phyloP scores from a whole-genome alignment of 352 stramenopile species.

The Elongisporangium prolatum region DNA sequence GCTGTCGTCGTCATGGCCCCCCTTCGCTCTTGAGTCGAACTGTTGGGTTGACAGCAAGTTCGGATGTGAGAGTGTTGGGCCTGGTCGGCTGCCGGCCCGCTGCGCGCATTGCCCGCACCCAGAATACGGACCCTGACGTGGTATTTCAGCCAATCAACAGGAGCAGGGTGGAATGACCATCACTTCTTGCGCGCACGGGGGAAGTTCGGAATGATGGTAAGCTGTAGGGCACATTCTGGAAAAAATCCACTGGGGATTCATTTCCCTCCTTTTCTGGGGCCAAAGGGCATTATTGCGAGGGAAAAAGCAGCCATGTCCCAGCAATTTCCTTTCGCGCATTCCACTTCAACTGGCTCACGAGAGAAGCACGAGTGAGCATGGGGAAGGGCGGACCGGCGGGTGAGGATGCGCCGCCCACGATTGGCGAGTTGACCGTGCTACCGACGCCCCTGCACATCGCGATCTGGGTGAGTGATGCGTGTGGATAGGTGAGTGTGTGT shows the following conservation, averaged over 20 bases:
- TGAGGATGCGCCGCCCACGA: background rate
- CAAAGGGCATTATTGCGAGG: background rate
- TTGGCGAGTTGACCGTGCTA: background rate
- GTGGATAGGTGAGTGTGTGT: background rate
- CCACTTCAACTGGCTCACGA: background rate
- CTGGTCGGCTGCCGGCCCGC: background rate
- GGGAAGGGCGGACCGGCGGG: background rate
- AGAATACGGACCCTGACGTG: no score
- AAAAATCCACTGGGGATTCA: conserved; percentile 23
- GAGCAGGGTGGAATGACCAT: conserved; percentile 6
- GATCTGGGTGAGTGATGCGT: conserved; percentile 36
- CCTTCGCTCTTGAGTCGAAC: background rate
- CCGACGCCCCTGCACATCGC: conserved; percentile 51
- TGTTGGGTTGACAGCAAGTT: background rate
- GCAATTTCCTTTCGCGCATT: background rate
- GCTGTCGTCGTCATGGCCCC: background rate
- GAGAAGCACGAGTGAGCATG: no score
- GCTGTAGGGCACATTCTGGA: background rate
- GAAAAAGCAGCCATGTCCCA: background rate
- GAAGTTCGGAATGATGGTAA: conserved; percentile 23
- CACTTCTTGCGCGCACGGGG: conserved; percentile 14
- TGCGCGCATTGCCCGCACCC: background rate
- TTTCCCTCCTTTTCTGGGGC: background rate
- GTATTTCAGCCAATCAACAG: conserved; percentile 6
- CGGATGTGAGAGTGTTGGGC: background rate